Percentiles rank a stretch among this genome's conserved stretches.
phyloP scores from a whole-genome alignment of 2,329 filamentous ascomycete genomes.

The Pyrenophora graminea region DNA sequence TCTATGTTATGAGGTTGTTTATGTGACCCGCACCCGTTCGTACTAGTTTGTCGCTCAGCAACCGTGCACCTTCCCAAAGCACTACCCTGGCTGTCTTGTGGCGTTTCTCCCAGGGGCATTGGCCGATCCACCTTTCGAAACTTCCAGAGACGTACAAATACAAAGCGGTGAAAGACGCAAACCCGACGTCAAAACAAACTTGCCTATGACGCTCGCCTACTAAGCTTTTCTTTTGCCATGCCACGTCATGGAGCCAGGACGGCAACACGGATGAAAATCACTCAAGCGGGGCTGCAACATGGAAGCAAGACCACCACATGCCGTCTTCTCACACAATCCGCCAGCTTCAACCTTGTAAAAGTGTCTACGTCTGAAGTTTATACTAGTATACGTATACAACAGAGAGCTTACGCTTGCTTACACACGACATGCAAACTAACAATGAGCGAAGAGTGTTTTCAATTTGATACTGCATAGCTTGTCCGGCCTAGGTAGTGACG shows the following conservation, averaged over 20 bases:
- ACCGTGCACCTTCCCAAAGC: conserved; percentile 18
- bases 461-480: too few relatives aligned
- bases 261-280: conserved; percentile 6
- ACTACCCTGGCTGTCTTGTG: conserved; percentile 9
- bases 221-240: background rate
- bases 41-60: conserved; percentile 15
- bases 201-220: background rate
- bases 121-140: conserved; percentile 8
- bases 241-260: conserved; percentile 4
- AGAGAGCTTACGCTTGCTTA: too few relatives aligned
- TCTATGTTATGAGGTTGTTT: conserved; percentile 16
- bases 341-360: background rate
- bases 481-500: background rate
- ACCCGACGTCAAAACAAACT: background rate
- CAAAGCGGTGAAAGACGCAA: background rate
- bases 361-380: background rate
- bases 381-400: too few relatives aligned
- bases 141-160: conserved; percentile 1
- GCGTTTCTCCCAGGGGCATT: conserved; percentile 9
- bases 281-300: conserved; percentile 4
- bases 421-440: too few relatives aligned
- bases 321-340: too few relatives aligned
- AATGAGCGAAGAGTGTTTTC: too few relatives aligned
- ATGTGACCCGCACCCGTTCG: conserved; percentile 11
- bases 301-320: background rate